These are phyloP conservation scores for Trametes gibbosa DNA, from an alignment of 768 basidiomycete genomes.

Conservation along the genomic window DNA sequence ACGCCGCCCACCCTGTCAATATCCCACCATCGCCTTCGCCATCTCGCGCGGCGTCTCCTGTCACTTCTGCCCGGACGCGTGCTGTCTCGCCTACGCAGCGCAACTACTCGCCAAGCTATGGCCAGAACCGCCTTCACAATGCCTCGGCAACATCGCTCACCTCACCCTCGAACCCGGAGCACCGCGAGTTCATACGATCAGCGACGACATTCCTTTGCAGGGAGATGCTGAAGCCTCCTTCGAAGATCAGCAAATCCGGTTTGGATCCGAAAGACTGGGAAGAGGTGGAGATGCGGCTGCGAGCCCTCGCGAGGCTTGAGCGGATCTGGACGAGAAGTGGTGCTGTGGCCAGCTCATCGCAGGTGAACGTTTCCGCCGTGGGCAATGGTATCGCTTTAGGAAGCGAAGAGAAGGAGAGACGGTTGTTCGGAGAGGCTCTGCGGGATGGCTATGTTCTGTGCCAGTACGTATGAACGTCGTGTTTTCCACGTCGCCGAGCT, in stretches of 20 bases:
- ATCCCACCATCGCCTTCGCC: slow-evolving; percentile 37
- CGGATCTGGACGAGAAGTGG: slow-evolving; percentile 74
- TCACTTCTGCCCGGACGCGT: slow-evolving; percentile 46
- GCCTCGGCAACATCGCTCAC: slow-evolving; percentile 57
- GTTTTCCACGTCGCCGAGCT: neutral
- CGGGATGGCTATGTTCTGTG: slow-evolving; percentile 86
- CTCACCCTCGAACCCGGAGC: slow-evolving; percentile 48
- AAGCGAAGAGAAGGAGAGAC: slow-evolving; percentile 75
- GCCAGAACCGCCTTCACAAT: slow-evolving; percentile 56
- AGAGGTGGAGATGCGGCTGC: slow-evolving; percentile 68
- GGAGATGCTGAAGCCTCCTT: slow-evolving; percentile 62
- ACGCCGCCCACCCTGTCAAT: slow-evolving; percentile 30
- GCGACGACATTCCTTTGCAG: slow-evolving; percentile 65
- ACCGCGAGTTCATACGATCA: slow-evolving; percentile 64
- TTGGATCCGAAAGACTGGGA: slow-evolving; percentile 60
- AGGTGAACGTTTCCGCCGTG: slow-evolving; percentile 30
- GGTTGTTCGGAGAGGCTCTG: slow-evolving; percentile 70
- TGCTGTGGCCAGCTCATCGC: slow-evolving; percentile 40
- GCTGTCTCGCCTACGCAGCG: slow-evolving; percentile 29
- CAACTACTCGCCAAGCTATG: slow-evolving; percentile 35
- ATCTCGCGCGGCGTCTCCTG: slow-evolving; percentile 40
- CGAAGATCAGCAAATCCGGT: slow-evolving; percentile 49
- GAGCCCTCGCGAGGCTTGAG: slow-evolving; percentile 63
- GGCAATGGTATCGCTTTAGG: slow-evolving; percentile 41
- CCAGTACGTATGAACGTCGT: slow-evolving; percentile 58